These are phyloP conservation scores for Mycena filopes DNA, from an alignment of 768 basidiomycete species.

Conservation along the genomic window DNA sequence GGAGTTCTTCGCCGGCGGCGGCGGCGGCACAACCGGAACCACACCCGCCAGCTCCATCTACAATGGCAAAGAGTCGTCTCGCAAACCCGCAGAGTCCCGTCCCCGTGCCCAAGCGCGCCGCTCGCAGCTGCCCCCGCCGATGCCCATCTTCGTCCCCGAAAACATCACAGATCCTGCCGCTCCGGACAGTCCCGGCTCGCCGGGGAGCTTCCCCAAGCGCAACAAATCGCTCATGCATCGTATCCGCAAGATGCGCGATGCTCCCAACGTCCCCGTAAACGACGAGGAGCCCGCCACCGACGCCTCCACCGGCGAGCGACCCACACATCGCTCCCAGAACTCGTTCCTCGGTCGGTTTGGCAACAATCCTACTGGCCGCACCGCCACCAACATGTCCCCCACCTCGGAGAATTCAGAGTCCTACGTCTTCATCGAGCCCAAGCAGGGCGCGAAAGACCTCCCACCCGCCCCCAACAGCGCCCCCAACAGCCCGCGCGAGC, in stretches of 20 bases:
- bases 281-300: conserved; percentile 54
- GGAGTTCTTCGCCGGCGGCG: conserved; percentile 88
- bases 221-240: conserved; percentile 89
- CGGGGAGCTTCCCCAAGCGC: conserved; percentile 67
- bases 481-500: conserved; percentile 51
- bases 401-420: conserved; percentile 58
- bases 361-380: conserved; percentile 42
- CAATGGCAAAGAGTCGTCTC: conserved; percentile 65
- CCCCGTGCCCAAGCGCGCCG: conserved; percentile 58
- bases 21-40: conserved; percentile 59
- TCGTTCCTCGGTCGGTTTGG: conserved; percentile 83
- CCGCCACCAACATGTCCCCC: conserved; percentile 33
- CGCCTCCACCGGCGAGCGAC: conserved; percentile 54
- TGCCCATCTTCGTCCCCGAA: conserved; percentile 83
- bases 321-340: conserved; percentile 78
- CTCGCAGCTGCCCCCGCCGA: conserved; percentile 76
- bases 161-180: conserved; percentile 48
- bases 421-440: conserved; percentile 75
- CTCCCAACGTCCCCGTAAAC: conserved; percentile 82
- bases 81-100: conserved; percentile 36
- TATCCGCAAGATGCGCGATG: conserved; percentile 88
- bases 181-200: conserved; percentile 55
- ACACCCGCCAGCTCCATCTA: conserved; percentile 77
- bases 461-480: conserved; percentile 49
- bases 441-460: conserved; percentile 65